Evolutionary conservation across 2,329 filamentous ascomycete genomes (phyloP).

Genomic region (Colletotrichum sojae): DNA sequence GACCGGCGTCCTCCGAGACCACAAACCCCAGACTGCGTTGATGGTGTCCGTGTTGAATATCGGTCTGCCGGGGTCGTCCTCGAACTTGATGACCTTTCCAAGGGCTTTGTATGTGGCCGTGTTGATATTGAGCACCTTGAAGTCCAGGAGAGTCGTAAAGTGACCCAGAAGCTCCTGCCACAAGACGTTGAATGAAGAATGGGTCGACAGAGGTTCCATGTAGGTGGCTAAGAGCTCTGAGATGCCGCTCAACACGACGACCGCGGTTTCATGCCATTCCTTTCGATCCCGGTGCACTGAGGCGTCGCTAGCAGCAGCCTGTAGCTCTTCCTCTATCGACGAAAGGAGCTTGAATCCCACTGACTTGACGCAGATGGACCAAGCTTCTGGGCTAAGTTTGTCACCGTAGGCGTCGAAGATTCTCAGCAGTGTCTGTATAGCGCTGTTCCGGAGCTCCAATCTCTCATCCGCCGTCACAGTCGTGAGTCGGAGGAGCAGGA

Average conservation of each 20-base stretch:
- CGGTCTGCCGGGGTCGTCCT: constrained; percentile 66
- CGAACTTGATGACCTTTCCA: constrained; percentile 70
- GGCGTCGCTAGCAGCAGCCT: constrained; percentile 54
- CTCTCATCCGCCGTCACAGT: constrained; percentile 79
- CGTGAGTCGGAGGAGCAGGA: constrained; percentile 79
- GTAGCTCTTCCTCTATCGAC: constrained; percentile 74
- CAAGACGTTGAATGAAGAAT: constrained; percentile 77
- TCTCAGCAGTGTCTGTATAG: constrained; percentile 89
- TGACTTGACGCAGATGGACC: constrained; percentile 85
- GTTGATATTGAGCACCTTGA: constrained; percentile 77
- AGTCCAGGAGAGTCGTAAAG: constrained; percentile 74
- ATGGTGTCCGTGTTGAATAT: constrained; percentile 66
- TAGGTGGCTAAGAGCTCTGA: constrained; percentile 83
- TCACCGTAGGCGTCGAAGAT: constrained; percentile 95
- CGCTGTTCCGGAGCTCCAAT: constrained; percentile 85
- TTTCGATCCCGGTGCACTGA: constrained; percentile 53
- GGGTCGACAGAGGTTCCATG: constrained; percentile 77
- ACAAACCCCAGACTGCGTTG: constrained; percentile 77
- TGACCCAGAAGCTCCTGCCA: constrained; percentile 83
- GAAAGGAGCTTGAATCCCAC: constrained; percentile 85
- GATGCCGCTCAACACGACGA: constrained; percentile 80
- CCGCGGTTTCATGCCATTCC: constrained; percentile 82
- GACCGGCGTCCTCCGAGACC: constrained; percentile 75
- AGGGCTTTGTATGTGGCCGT: constrained; percentile 80
- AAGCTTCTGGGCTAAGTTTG: constrained; percentile 81